Conservation (phyloP, 2,329 filamentous ascomycete species). For the Aspergillus sp. region DNA sequence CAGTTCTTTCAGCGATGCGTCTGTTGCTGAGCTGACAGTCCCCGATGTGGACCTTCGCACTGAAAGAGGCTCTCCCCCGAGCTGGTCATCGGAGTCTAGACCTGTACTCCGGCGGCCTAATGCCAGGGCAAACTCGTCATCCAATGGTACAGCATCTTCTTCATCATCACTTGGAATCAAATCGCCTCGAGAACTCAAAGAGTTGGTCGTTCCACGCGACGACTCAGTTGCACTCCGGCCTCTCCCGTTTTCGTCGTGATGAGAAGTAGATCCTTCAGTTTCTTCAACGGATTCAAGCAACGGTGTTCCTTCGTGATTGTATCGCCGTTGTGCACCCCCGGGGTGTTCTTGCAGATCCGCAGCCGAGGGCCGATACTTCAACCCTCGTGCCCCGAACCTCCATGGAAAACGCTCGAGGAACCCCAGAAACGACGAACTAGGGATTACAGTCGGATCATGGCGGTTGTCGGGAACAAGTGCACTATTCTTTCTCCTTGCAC, state of each 20-base stretch:
- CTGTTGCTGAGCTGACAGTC: conserved; percentile 41
- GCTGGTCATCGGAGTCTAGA: conserved; percentile 56
- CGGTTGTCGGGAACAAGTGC: conserved; percentile 43
- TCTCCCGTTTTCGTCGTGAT: conserved; percentile 13
- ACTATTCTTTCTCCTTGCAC: conserved; percentile 51
- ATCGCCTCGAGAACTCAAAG: conserved; percentile 78
- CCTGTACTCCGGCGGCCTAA: conserved; percentile 62
- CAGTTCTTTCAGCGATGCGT: conserved; percentile 39
- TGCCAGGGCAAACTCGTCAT: conserved; percentile 83
- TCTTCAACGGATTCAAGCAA: conserved; percentile 58
- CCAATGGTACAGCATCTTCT: conserved; percentile 84
- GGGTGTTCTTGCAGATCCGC: conserved; percentile 86
- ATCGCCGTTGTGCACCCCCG: conserved; percentile 38
- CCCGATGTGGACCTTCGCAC: conserved; percentile 34
- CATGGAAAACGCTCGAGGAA: conserved; percentile 79
- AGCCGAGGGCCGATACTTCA: conserved; percentile 83
- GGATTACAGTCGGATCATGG: conserved; percentile 77
- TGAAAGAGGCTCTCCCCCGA: conserved; percentile 52
- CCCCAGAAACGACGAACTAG: conserved; percentile 73
- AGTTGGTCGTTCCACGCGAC: conserved; percentile 76
- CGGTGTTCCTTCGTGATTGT: conserved; percentile 57
- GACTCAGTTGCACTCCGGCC: conserved; percentile 70
- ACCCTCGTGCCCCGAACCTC: conserved; percentile 65
- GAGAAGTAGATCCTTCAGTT: conserved; percentile 17
- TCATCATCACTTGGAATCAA: conserved; percentile 88